These are phyloP conservation scores for Lactarius sanguifluus DNA, from an alignment of 768 basidiomycete species.

Conservation along the genomic window DNA sequence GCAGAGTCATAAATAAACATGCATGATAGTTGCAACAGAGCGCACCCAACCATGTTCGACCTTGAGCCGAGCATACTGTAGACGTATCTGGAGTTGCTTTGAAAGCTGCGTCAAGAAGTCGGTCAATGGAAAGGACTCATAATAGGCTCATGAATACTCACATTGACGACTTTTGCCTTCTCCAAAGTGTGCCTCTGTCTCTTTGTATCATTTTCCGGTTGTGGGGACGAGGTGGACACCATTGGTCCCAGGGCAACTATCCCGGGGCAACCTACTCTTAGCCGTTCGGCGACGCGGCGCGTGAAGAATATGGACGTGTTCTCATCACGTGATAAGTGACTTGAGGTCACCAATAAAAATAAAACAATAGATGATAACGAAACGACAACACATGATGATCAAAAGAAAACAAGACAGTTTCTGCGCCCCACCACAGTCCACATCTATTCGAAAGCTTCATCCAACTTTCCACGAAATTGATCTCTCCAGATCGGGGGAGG, in stretches of 20 bases:
- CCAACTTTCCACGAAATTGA: slow-evolving; percentile 6
- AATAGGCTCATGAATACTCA: slow-evolving; percentile 32
- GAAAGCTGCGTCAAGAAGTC: slow-evolving; percentile 47
- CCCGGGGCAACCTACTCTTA: no score
- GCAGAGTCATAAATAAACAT: slow-evolving; percentile 10
- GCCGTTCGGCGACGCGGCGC: slow-evolving; percentile 8
- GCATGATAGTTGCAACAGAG: slow-evolving; percentile 20
- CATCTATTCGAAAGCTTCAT: slow-evolving; percentile 3
- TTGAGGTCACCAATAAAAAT: not conserved
- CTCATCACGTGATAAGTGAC: slow-evolving; percentile 24
- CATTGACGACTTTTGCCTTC: slow-evolving; percentile 57
- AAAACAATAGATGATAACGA: slow-evolving; percentile 8
- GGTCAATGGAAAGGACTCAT: not conserved
- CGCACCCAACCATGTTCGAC: slow-evolving; percentile 79
- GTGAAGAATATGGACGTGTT: slow-evolving; percentile 29
- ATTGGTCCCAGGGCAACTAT: slow-evolving; percentile 6
- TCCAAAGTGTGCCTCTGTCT: slow-evolving; percentile 51
- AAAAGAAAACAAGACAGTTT: not conserved
- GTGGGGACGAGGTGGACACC: slow-evolving; percentile 18
- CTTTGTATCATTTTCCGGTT: slow-evolving; percentile 34
- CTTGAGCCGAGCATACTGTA: slow-evolving; percentile 73
- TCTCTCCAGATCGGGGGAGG: not conserved
- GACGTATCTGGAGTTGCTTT: slow-evolving; percentile 66
- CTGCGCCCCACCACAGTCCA: slow-evolving; percentile 3
- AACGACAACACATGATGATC: slow-evolving; percentile 4